phyloP scores from a whole-genome alignment of 306 rosid genomes.

The Leucaena leucocephala region DNA sequence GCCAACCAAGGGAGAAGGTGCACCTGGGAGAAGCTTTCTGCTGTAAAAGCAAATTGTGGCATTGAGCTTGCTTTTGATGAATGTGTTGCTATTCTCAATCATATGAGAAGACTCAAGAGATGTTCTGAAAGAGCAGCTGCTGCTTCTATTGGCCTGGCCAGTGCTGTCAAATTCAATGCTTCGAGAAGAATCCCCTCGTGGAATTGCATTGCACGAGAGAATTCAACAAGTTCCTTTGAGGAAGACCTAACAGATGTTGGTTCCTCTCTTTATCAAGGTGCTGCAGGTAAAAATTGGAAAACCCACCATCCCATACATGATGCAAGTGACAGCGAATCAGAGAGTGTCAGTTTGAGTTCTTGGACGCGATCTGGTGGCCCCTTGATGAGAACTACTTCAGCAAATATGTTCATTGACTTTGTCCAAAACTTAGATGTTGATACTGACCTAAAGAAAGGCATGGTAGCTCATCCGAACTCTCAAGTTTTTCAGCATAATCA shows the following conservation, averaged over 20 bases:
- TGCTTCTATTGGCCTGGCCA: constrained; percentile 60
- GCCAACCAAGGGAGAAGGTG: constrained; percentile 97
- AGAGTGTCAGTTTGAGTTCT: constrained; percentile 56
- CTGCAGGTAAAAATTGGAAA: constrained; percentile 52
- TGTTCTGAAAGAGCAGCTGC: constrained; percentile 81
- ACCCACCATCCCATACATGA: constrained; percentile 54
- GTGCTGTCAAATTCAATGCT: constrained; percentile 63
- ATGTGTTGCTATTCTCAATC: constrained; percentile 84
- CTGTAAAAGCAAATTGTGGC: constrained; percentile 94
- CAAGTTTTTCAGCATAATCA: constrained; percentile 45
- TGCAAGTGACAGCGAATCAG: constrained; percentile 83
- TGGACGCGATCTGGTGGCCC: constrained; percentile 99
- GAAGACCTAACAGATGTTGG: constrained; percentile 60
- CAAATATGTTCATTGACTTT: constrained; percentile 74
- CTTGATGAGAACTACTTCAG: constrained; percentile 87
- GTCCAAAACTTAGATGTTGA: constrained; percentile 76
- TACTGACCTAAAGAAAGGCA: constrained; percentile 55
- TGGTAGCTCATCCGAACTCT: constrained; percentile 45
- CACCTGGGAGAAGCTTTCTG: constrained; percentile 97
- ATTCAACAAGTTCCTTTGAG: constrained; percentile 86
- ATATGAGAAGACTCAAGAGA: constrained; percentile 83
- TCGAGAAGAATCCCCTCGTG: constrained; percentile 95
- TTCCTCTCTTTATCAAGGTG: constrained; percentile 60
- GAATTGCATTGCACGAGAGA: constrained; percentile 97
- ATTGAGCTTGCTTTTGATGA: constrained; percentile 95